Evolutionary conservation across 768 basidiomycete genomes (phyloP).

Genomic region (Boletales sp.): DNA sequence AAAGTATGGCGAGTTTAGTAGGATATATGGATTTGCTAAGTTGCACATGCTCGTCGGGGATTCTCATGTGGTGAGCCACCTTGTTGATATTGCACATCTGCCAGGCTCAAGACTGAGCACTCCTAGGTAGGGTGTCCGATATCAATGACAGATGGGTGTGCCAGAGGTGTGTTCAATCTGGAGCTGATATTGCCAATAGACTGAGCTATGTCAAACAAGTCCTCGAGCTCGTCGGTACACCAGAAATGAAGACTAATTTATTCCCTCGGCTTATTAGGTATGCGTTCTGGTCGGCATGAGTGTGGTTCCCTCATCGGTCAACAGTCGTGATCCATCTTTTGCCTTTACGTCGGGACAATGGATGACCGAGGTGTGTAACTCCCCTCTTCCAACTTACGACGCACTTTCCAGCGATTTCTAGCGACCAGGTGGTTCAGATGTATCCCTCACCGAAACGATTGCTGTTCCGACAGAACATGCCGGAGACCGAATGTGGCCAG

Average conservation of each 20-base stretch:
- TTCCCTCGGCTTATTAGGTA: slow-evolving; percentile 62
- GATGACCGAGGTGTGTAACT: slow-evolving; percentile 66
- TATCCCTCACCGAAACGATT: slow-evolving; percentile 68
- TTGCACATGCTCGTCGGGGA: slow-evolving; percentile 59
- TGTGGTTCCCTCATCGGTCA: background rate
- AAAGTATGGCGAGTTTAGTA: slow-evolving; percentile 54
- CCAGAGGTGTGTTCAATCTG: slow-evolving; percentile 41
- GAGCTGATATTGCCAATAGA: background rate
- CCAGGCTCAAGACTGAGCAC: background rate
- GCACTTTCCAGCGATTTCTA: slow-evolving; percentile 17
- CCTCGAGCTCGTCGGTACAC: slow-evolving; percentile 61
- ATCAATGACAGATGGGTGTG: slow-evolving; percentile 78
- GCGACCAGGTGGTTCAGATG: slow-evolving; percentile 74
- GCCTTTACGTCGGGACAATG: slow-evolving; percentile 79
- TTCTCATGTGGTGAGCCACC: slow-evolving; percentile 49
- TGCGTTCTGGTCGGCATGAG: background rate
- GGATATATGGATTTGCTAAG: slow-evolving; percentile 66
- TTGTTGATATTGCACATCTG: background rate
- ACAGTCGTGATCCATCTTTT: slow-evolving; percentile 55
- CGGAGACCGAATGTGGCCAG: slow-evolving; percentile 40
- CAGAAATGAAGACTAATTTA: slow-evolving; percentile 55
- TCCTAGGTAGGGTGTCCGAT: slow-evolving; percentile 67
- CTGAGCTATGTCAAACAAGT: slow-evolving; percentile 32
- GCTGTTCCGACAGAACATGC: slow-evolving; percentile 40
- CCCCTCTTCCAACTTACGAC: background rate